A percentile compares a stretch with the other conserved stretches of the same genome.
Evolutionary conservation across 306 rosid species (phyloP).

Genomic region (Ceratonia siliqua): DNA sequence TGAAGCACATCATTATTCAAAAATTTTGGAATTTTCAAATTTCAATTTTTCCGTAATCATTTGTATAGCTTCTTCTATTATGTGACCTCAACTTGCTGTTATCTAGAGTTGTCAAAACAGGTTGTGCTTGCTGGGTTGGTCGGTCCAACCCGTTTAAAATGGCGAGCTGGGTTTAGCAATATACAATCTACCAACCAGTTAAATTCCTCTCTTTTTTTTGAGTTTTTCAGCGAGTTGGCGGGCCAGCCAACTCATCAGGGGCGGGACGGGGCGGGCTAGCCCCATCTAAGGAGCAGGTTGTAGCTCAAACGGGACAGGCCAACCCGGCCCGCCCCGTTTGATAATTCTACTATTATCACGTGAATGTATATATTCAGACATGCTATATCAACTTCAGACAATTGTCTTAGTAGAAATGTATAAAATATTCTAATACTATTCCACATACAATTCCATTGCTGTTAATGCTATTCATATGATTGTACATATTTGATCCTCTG

Average conservation of each 20-base stretch:
- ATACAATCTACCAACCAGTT: too few species aligned
- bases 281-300: not conserved
- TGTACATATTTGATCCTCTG: not conserved
- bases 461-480: not conserved
- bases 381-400: not conserved
- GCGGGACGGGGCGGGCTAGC: too few species aligned
- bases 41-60: conserved; percentile 4
- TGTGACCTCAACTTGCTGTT: conserved; percentile 18
- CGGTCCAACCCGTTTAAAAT: too few species aligned
- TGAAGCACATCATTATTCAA: not conserved
- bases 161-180: too few species aligned
- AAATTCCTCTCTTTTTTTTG: too few species aligned
- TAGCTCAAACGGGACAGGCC: too few species aligned
- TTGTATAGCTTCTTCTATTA: conserved; percentile 26
- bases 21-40: conserved; percentile 7
- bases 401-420: not conserved
- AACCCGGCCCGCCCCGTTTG: too few species aligned
- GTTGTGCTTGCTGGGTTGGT: too few species aligned
- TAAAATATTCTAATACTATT: not conserved
- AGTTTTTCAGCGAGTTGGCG: too few species aligned
- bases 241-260: too few species aligned
- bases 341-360: too few species aligned
- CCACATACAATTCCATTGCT: not conserved
- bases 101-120: too few species aligned
- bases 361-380: not conserved